Base-by-base conservation (phyloP, 2,329 filamentous ascomycete species). In the Talaromyces sp. region DNA sequence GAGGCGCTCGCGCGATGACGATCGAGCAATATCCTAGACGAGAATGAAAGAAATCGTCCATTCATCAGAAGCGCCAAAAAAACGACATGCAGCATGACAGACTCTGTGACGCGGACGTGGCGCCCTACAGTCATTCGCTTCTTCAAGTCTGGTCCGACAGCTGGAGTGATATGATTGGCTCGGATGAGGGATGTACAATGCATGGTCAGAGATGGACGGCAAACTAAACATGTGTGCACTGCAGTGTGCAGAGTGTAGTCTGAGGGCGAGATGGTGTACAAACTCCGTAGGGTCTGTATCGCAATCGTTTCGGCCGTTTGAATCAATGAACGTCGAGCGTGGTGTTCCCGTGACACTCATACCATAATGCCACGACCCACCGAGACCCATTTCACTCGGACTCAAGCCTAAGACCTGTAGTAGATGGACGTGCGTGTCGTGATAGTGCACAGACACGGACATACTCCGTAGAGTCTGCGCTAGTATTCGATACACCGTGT, bases 261-360 rank as follows among this genome's bases (percentile, higher is more conserved):
- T 56, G 52, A 39, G 31, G 31, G 50, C 50, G 31, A 37, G n/a
- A 10, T 54, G 49, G 27, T 33, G 49, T 33, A 50, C 47, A 24
- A 27, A 50, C 47, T 50, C 47, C 47, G 22, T 50, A 24, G 22
- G 41, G n/a, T 58, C 33, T 35, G 35, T 41, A 33, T 33, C 13
- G 59, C 31, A 61, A 24, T 33, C 3, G 41, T 35, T 33, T 60
- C 57, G 45, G 59, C 47, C 9, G 22, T 41, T 19, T 52, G 31
- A 49, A 22, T 49, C 58, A 56, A 60, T 60, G 31, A 37, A 43
- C n/a, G 47, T 62, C 47, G 60, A 41, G 60, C 60, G 47, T 22
- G 24, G 50, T 63, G 61, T 63, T 63, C 61, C 61, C 61, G 61
- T 63, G 61, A 63, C 61, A 49, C 61, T 27, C 19, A 1, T 22